Percentiles rank a stretch among this genome's conserved stretches.
phyloP scores from a whole-genome alignment of 2,329 filamentous ascomycete species.

The Diaporthe citrichinensis region DNA sequence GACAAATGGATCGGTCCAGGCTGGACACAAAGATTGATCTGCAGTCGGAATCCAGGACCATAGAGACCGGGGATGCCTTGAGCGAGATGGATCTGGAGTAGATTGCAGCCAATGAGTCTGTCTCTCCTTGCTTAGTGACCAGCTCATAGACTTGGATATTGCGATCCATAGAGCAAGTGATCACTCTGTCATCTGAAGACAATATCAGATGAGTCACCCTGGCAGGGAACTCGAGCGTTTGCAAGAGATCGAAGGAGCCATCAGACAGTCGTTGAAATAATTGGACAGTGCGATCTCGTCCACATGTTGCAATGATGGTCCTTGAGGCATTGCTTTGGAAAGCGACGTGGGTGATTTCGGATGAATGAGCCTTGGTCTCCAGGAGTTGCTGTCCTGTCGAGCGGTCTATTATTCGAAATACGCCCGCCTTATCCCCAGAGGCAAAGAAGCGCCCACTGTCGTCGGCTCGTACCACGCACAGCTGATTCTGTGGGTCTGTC shows the following conservation, averaged over 20 bases:
- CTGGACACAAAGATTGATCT: slow-evolving; percentile 71
- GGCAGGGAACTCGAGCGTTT: slow-evolving; percentile 94
- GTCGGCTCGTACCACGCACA: slow-evolving; percentile 72
- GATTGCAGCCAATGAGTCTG: slow-evolving; percentile 80
- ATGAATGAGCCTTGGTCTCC: slow-evolving; percentile 87
- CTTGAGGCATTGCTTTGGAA: slow-evolving; percentile 74
- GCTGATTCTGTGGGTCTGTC: slow-evolving; percentile 68
- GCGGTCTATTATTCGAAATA: slow-evolving; percentile 79
- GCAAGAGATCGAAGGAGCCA: slow-evolving; percentile 80
- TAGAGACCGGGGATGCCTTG: slow-evolving; percentile 89
- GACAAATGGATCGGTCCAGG: slow-evolving; percentile 71
- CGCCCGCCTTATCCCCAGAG: slow-evolving; percentile 89
- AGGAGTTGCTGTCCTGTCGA: slow-evolving; percentile 73
- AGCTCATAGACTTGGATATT: slow-evolving; percentile 87
- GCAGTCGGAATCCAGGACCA: slow-evolving; percentile 77
- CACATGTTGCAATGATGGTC: slow-evolving; percentile 83
- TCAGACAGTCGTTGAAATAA: slow-evolving; percentile 77
- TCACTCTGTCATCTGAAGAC: slow-evolving; percentile 80
- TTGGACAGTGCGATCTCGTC: slow-evolving; percentile 92
- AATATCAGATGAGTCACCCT: slow-evolving; percentile 83
- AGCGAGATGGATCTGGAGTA: slow-evolving; percentile 83
- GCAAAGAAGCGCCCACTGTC: slow-evolving; percentile 76
- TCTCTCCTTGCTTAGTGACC: slow-evolving; percentile 76
- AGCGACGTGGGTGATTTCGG: slow-evolving; percentile 86
- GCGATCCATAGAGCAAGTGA: slow-evolving; percentile 91